These are phyloP conservation scores for Hydnomerulius pinastri DNA, from an alignment of 768 basidiomycete genomes.

Conservation along the genomic window DNA sequence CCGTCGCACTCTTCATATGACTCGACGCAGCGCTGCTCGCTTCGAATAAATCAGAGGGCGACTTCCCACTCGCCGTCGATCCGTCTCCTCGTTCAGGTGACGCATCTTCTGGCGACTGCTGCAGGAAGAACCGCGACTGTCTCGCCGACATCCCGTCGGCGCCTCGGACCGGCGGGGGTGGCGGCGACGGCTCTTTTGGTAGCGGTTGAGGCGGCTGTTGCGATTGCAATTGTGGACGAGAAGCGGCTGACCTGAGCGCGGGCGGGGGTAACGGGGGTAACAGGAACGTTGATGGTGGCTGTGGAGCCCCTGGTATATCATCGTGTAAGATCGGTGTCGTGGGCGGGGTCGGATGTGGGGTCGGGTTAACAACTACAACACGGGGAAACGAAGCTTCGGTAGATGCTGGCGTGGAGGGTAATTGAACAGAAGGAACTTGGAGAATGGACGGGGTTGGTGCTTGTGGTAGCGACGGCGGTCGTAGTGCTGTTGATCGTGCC, in stretches of 20 bases:
- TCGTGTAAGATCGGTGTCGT: constrained; percentile 55
- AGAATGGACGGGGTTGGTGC: constrained; percentile 20
- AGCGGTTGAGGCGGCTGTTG: constrained; percentile 17
- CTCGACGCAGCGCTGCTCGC: constrained; percentile 39
- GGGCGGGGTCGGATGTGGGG: constrained; percentile 79
- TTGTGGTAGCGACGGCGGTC: constrained; percentile 1
- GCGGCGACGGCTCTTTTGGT: constrained; percentile 1
- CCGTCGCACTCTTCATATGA: constrained; percentile 23
- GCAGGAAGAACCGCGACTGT: constrained; percentile 44
- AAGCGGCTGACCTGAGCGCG: constrained; percentile 7
- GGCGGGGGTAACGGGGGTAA: constrained; percentile 34
- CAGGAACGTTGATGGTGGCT: constrained; percentile 27
- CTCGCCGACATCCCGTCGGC: constrained; percentile 34
- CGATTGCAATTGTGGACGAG: constrained; percentile 15
- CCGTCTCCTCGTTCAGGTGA: constrained; percentile 38
- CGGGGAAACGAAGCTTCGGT: constrained; percentile 44
- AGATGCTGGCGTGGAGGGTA: constrained; percentile 26
- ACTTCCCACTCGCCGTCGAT: constrained; percentile 35
- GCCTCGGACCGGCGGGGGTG: constrained; percentile 9
- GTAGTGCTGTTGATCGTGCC: constrained; percentile 4
- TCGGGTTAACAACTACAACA: constrained; percentile 73
- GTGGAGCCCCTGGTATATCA: constrained; percentile 20
- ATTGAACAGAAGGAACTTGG: constrained; percentile 28
- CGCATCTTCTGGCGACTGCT: constrained; percentile 41
- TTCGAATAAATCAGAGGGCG: constrained; percentile 33